These are phyloP conservation scores for Retiboletus flavoniger DNA, from an alignment of 1,284 basidiomycete genomes.

Conservation along the genomic window DNA sequence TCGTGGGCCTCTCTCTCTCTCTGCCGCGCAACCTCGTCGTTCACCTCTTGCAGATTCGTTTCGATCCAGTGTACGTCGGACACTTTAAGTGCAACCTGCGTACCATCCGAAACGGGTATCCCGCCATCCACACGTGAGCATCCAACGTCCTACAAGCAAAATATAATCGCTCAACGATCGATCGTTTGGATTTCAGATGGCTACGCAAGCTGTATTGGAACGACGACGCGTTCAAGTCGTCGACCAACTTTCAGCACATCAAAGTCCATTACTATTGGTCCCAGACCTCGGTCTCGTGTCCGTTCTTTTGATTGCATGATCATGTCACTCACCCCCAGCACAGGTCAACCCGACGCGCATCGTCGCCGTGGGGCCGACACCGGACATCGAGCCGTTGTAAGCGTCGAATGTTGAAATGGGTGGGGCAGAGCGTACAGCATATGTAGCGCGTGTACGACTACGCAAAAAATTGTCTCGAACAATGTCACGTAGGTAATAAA, in stretches of 20 bases:
- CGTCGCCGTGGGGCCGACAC: slow-evolving; percentile 73
- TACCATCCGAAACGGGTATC: slow-evolving; percentile 77
- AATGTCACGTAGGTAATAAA: slow-evolving; percentile 1
- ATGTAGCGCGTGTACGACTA: slow-evolving; percentile 6
- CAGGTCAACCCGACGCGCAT: slow-evolving; percentile 74
- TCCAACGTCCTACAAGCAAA: neutral
- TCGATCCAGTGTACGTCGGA: slow-evolving; percentile 85
- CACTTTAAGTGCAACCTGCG: slow-evolving; percentile 96
- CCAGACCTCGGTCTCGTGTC: slow-evolving; percentile 46
- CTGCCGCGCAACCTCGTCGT: neutral
- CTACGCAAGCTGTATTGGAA: slow-evolving; percentile 92
- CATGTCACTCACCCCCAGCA: slow-evolving; percentile 21
- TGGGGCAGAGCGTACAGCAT: neutral
- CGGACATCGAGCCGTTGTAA: slow-evolving; percentile 65
- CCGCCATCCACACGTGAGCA: slow-evolving; percentile 68
- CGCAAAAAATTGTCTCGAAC: neutral
- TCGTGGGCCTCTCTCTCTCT: slow-evolving; percentile 57
- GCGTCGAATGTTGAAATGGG: neutral
- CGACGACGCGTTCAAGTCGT: slow-evolving; percentile 81
- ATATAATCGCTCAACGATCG: slow-evolving; percentile 1
- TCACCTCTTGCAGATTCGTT: slow-evolving; percentile 32
- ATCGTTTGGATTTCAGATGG: slow-evolving; percentile 52
- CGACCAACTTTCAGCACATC: slow-evolving; percentile 87
- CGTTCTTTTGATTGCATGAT: neutral
- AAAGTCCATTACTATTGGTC: slow-evolving; percentile 86